Evolutionary conservation across 192 early-diverging fungal species (phyloP).

Genomic region (Rhizophagus sp.): DNA sequence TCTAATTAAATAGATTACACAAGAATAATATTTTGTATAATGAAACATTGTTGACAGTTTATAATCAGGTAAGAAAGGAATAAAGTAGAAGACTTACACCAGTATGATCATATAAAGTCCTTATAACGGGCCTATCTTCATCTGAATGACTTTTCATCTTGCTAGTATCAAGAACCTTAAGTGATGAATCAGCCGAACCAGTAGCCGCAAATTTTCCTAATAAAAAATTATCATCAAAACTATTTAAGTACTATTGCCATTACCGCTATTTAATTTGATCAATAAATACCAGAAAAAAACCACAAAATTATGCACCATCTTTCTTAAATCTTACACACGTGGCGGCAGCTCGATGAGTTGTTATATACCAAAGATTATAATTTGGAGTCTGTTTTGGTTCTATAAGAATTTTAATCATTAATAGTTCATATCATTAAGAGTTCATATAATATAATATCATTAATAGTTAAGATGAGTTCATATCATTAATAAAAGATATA

Average conservation of each 20-base stretch:
- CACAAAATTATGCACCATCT: conserved; percentile 52
- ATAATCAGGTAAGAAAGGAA: no score
- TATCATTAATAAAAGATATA: no score
- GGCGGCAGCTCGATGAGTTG: conserved; percentile 74
- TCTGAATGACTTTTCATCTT: conserved; percentile 72
- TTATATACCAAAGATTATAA: conserved; percentile 69
- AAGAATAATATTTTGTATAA: no score
- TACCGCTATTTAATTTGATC: no score
- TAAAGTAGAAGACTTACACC: conserved; percentile 37
- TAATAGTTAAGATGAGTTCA: background rate
- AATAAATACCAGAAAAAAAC: background rate
- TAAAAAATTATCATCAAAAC: background rate
- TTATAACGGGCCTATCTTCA: conserved; percentile 85
- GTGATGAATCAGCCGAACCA: conserved; percentile 82
- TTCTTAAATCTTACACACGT: conserved; percentile 64
- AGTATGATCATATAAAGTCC: conserved; percentile 87
- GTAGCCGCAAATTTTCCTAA: conserved; percentile 82
- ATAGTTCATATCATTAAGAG: no score
- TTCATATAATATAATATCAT: background rate
- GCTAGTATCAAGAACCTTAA: conserved; percentile 89
- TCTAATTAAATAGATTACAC: no score
- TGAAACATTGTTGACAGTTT: no score
- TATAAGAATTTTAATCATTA: background rate
- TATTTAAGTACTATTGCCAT: no score
- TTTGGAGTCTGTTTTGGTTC: conserved; percentile 49